These are phyloP conservation scores for Camelina neglecta DNA, from an alignment of 345 rosid species.

Conservation along the genomic window DNA sequence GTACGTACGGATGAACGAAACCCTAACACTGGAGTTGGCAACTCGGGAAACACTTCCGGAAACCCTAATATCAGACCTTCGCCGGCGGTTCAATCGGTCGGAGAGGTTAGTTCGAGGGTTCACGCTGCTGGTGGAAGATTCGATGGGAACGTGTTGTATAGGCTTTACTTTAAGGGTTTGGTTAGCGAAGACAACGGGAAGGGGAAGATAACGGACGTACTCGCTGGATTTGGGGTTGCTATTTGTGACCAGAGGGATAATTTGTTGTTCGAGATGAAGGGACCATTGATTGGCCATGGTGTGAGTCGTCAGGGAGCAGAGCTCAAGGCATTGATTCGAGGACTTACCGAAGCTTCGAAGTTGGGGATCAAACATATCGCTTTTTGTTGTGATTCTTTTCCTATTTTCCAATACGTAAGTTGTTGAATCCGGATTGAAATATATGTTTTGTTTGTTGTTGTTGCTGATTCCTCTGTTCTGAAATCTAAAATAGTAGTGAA, in stretches of 20 bases:
- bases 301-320: conserved; percentile 34
- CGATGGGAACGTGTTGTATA: conserved; percentile 29
- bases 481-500: background rate
- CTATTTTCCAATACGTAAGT: conserved; percentile 40
- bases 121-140: conserved; percentile 31
- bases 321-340: conserved; percentile 37
- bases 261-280: conserved; percentile 52
- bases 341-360: conserved; percentile 26
- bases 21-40: no score
- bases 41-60: no score
- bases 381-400: conserved; percentile 24
- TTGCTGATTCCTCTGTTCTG: background rate
- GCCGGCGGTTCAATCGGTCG: conserved; percentile 12
- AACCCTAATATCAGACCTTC: no score
- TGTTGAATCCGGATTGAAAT: conserved; percentile 7
- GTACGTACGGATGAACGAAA: conserved; percentile 19
- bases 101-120: conserved; percentile 54
- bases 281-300: conserved; percentile 34
- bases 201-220: conserved; percentile 30
- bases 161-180: conserved; percentile 51
- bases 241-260: conserved; percentile 52
- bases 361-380: conserved; percentile 32
- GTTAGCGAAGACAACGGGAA: conserved; percentile 49
- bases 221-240: conserved; percentile 60
- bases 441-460: background rate